Conservation (phyloP, 345 rosid genomes). For the Kernera saxatilis region DNA sequence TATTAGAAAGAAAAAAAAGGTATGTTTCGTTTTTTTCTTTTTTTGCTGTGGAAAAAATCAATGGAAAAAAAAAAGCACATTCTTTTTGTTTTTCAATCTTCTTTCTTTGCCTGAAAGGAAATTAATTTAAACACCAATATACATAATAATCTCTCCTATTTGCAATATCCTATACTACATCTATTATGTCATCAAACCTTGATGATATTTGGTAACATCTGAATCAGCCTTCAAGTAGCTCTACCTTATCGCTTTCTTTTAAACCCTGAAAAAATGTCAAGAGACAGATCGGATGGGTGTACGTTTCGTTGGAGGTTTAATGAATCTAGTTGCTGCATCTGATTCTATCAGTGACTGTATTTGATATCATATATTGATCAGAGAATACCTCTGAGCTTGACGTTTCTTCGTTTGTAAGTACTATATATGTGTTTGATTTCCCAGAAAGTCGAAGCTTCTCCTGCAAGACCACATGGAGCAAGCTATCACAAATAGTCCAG, state of each 20-base stretch:
- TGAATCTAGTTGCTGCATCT: not conserved
- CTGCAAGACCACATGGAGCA: slow-evolving; percentile 39
- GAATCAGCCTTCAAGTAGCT: slow-evolving; percentile 15
- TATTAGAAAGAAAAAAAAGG: not conserved
- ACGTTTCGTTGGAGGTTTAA: not conserved
- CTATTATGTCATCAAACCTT: slow-evolving; percentile 1
- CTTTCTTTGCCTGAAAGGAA: slow-evolving; percentile 2
- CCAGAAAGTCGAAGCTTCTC: slow-evolving; percentile 59
- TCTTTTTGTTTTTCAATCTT: slow-evolving; percentile 13
- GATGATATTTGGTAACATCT: slow-evolving; percentile 1
- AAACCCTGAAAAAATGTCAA: slow-evolving; percentile 25
- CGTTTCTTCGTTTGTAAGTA: slow-evolving; percentile 38
- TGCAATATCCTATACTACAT: not conserved
- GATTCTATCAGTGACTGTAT: not conserved
- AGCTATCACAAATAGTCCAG: not conserved
- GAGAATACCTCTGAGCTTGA: slow-evolving; percentile 43
- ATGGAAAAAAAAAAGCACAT: not conserved
- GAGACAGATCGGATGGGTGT: not conserved
- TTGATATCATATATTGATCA: not conserved
- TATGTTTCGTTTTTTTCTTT: too few species aligned
- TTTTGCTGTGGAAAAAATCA: not conserved
- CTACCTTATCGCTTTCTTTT: slow-evolving; percentile 12
- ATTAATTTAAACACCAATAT: slow-evolving; percentile 13
- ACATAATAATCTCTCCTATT: slow-evolving; percentile 17
- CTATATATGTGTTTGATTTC: slow-evolving; percentile 37